These are phyloP conservation scores for Ulmus americana DNA, from an alignment of 331 rosid genomes.

Conservation along the genomic window DNA sequence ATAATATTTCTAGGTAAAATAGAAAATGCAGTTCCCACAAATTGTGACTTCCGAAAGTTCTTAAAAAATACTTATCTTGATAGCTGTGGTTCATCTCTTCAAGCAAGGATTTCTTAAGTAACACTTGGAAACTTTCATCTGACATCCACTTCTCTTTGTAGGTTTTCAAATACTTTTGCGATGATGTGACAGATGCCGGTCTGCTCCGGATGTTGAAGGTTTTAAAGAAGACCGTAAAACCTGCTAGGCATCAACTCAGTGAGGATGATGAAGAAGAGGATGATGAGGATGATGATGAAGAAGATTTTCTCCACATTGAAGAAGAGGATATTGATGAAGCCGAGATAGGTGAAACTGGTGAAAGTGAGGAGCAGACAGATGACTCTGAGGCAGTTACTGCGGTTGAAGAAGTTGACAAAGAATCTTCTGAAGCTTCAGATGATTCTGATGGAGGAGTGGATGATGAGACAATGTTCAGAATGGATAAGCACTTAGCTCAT, in stretches of 20 bases:
- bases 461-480: slow-evolving; percentile 94
- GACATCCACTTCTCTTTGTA: slow-evolving; percentile 23
- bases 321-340: slow-evolving; percentile 76
- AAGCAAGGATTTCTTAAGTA: not conserved
- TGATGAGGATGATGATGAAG: slow-evolving; percentile 39
- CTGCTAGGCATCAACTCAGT: slow-evolving; percentile 65
- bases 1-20: no score
- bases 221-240: slow-evolving; percentile 69
- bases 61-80: not conserved
- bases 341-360: slow-evolving; percentile 68
- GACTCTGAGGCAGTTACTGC: slow-evolving; percentile 70
- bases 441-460: slow-evolving; percentile 97
- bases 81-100: not conserved
- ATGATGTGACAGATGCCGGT: slow-evolving; percentile 62
- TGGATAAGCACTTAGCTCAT: slow-evolving; percentile 79
- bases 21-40: not conserved
- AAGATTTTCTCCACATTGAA: slow-evolving; percentile 68
- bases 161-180: slow-evolving; percentile 81
- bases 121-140: not conserved
- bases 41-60: not conserved
- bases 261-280: slow-evolving; percentile 45
- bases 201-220: slow-evolving; percentile 75
- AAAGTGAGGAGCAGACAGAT: slow-evolving; percentile 77
- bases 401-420: slow-evolving; percentile 45
- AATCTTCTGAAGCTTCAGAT: slow-evolving; percentile 57